Base-by-base conservation (phyloP, 768 basidiomycete genomes). In the Kwoniella europaea region DNA sequence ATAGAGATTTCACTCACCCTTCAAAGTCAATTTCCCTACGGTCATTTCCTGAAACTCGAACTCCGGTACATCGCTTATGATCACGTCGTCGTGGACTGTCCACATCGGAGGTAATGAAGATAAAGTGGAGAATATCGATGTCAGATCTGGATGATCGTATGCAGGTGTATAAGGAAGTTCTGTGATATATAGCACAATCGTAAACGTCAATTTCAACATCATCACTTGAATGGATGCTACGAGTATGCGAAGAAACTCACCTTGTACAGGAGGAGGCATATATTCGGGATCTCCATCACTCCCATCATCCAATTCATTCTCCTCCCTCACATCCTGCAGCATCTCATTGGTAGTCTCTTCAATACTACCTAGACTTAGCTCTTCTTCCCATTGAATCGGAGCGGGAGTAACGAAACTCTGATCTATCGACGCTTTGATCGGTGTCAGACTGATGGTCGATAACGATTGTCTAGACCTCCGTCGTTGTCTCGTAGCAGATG, bases 281-380 rank as follows among this genome's bases (percentile, higher is more conserved):
- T 67, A 67, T 46, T 67, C 65, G 18, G 44, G 55, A 43, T 91
- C 92, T 13, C 86, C 85, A 0, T 91, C 84, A 0, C 46, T 50
- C 46, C 84, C 82, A 46, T 73, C 70, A 42, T 67, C 67, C 20
- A 68, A 72, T 9, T 44, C 71, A 58, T 64, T 67, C 56, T 79
- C 70, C 52, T 72, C 65, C 20, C 50, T 61, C 20, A 43, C 67
- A 13, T 64, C 64, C 65, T 70, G 50, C 41, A 71, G 61, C 65
- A 43, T 60, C 57, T 66, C 71, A 59, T 29, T 63, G 35, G 6
- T 63, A 59, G 44, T 55, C 16, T 75, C 73, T 16, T 65, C 65
- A 24, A 68, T 72, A n/a, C 68, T 70, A 3, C 69, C 79, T 60
- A 77, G 58, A 59, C 75, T 76, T 18, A 68, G 35, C 41, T 74